Percentiles rank a stretch among this genome's conserved stretches.
Conservation (phyloP, 2,329 filamentous ascomycete species). For the Microdochium nivale region DNA sequence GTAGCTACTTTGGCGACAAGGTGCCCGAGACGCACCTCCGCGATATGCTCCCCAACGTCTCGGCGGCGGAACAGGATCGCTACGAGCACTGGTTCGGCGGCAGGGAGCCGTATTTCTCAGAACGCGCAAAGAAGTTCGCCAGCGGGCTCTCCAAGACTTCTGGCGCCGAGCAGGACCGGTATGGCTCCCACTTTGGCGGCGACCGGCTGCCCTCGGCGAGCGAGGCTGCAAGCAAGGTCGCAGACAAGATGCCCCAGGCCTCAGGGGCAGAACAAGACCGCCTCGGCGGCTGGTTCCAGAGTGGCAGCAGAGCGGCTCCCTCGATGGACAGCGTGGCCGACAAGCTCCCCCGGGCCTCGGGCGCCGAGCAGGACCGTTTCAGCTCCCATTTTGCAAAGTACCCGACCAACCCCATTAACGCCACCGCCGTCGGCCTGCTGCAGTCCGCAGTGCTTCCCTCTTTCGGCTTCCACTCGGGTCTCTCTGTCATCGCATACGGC, state of each 20-base stretch:
- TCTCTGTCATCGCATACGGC: constrained; percentile 42
- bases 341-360: constrained; percentile 7
- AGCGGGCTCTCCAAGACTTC: constrained; percentile 3
- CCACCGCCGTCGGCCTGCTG: constrained; percentile 36
- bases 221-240: not conserved
- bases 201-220: not conserved
- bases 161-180: constrained; percentile 7
- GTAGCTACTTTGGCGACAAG: constrained; percentile 10
- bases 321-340: constrained; percentile 7
- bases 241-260: not conserved
- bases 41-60: constrained; percentile 5
- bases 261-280: constrained; percentile 15
- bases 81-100: constrained; percentile 4
- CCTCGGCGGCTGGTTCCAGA: constrained; percentile 12
- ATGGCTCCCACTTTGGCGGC: not conserved
- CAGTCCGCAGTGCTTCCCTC: constrained; percentile 45
- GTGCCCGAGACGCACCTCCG: constrained; percentile 8
- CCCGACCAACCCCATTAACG: constrained; percentile 7
- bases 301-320: constrained; percentile 5
- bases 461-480: constrained; percentile 40
- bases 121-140: not conserved
- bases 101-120: not conserved
- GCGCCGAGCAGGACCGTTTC: constrained; percentile 12
- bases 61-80: constrained; percentile 6
- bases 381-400: constrained; percentile 12